Percentiles rank a stretch among this genome's conserved stretches.
These are phyloP conservation scores for Podaxis pistillaris DNA, from an alignment of 768 basidiomycete genomes.

Conservation along the genomic window DNA sequence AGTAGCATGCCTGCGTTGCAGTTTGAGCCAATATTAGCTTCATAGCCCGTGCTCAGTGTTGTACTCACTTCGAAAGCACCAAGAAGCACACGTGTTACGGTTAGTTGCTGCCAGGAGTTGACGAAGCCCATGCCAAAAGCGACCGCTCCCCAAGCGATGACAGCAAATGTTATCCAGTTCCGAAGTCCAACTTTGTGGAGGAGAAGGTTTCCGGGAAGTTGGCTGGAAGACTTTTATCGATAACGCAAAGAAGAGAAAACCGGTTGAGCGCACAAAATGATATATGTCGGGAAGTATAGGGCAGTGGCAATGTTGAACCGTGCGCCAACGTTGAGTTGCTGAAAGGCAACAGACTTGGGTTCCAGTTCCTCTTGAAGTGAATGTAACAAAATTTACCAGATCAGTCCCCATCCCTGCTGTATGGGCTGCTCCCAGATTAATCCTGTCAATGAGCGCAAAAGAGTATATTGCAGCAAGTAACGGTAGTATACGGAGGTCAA, in stretches of 20 bases:
- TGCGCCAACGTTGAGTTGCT: constrained; percentile 23
- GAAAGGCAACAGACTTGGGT: too few species aligned
- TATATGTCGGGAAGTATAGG: constrained; percentile 29
- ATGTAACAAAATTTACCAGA: constrained; percentile 23
- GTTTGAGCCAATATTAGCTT: neutral
- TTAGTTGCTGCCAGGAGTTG: constrained; percentile 27
- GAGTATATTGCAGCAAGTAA: constrained; percentile 34
- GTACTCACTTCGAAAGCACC: constrained; percentile 29
- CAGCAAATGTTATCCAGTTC: constrained; percentile 27
- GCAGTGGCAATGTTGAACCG: constrained; percentile 26
- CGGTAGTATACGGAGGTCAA: constrained; percentile 36
- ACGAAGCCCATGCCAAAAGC: constrained; percentile 34
- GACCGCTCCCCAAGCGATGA: constrained; percentile 29
- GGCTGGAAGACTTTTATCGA: constrained; percentile 19
- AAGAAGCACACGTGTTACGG: constrained; percentile 26
- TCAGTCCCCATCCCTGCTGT: constrained; percentile 37
- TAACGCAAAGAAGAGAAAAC: neutral
- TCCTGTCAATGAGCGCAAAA: constrained; percentile 32
- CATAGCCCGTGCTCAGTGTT: neutral
- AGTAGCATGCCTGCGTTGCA: constrained; percentile 14
- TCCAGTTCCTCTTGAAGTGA: neutral
- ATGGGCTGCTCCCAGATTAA: constrained; percentile 33
- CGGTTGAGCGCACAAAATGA: constrained; percentile 19
- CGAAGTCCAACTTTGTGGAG: constrained; percentile 26
- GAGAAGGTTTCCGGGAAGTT: constrained; percentile 31